phyloP scores from a whole-genome alignment of 108 stramenopile species.

The Skeletonema tropicum region DNA sequence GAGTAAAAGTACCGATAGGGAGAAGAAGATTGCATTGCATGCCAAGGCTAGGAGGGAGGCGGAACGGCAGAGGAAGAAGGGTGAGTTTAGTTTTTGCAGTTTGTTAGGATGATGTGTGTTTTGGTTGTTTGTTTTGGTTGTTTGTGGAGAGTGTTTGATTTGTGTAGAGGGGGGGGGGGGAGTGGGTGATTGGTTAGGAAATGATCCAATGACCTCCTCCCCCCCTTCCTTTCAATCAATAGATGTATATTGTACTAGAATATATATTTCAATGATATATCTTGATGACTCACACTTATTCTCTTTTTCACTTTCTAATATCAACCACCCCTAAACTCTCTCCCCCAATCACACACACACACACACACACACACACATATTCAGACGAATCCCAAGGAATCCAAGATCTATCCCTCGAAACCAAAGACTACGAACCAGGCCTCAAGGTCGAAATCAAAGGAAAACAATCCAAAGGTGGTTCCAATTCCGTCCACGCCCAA shows the following conservation, averaged over 20 bases:
- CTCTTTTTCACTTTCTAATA: too few relatives aligned
- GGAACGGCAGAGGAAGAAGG: slow-evolving; percentile 21
- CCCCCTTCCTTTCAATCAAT: too few relatives aligned
- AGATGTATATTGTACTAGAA: too few relatives aligned
- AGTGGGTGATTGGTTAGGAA: too few relatives aligned
- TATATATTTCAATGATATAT: too few relatives aligned
- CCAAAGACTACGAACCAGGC: slow-evolving; percentile 23
- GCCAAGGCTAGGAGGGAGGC: slow-evolving; percentile 49
- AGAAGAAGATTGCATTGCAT: slow-evolving; percentile 36
- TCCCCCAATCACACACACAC: neutral
- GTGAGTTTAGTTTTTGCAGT: too few relatives aligned
- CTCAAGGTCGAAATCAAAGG: slow-evolving; percentile 25
- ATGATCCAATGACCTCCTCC: too few relatives aligned
- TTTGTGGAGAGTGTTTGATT: neutral
- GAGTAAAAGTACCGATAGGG: slow-evolving; percentile 13
- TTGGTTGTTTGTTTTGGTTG: neutral
- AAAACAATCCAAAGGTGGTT: slow-evolving; percentile 15
- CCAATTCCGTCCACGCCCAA: slow-evolving; percentile 29
- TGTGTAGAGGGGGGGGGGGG: too few relatives aligned
- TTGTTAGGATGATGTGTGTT: neutral
- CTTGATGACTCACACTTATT: too few relatives aligned
- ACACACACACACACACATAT: neutral
- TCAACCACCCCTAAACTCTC: too few relatives aligned
- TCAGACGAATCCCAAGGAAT: slow-evolving; percentile 12
- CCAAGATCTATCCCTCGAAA: slow-evolving; percentile 30